Percentiles rank a stretch among this genome's conserved stretches.
Conservation (phyloP, 306 rosid species). For the Calophaca sinica region DNA sequence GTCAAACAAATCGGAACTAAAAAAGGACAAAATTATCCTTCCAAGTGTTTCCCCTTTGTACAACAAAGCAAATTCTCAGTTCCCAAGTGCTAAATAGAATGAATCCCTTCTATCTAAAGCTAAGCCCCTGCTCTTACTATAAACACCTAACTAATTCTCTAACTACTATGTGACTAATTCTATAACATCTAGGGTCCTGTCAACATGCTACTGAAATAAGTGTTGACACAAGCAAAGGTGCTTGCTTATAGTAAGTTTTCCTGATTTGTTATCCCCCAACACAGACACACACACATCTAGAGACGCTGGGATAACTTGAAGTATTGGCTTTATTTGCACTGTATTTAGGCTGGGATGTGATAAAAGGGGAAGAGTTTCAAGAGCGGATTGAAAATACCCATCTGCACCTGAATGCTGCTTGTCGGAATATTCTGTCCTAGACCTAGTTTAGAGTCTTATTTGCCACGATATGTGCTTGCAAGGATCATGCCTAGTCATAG, state of each 20-base stretch:
- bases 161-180: neutral
- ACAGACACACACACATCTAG: neutral
- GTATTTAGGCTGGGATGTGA: slow-evolving; percentile 3
- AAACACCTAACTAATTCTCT: neutral
- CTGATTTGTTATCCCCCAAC: neutral
- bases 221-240: neutral
- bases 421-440: slow-evolving; percentile 28
- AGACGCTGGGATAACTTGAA: slow-evolving; percentile 21
- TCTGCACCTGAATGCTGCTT: slow-evolving; percentile 25
- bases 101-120: slow-evolving; percentile 2
- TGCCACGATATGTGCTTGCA: slow-evolving; percentile 1
- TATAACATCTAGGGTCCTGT: slow-evolving; percentile 5
- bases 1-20: neutral
- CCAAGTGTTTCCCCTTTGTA: slow-evolving; percentile 10
- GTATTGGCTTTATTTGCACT: slow-evolving; percentile 28
- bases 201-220: slow-evolving; percentile 6
- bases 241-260: slow-evolving; percentile 9
- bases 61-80: slow-evolving; percentile 11
- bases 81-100: slow-evolving; percentile 18
- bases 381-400: slow-evolving; percentile 21
- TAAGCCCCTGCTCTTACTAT: neutral
- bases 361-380: slow-evolving; percentile 20
- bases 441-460: slow-evolving; percentile 32
- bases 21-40: neutral
- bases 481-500: slow-evolving; percentile 37